Conservation (phyloP, 2,329 filamentous ascomycete genomes). For the Neofusicoccum laricinum region DNA sequence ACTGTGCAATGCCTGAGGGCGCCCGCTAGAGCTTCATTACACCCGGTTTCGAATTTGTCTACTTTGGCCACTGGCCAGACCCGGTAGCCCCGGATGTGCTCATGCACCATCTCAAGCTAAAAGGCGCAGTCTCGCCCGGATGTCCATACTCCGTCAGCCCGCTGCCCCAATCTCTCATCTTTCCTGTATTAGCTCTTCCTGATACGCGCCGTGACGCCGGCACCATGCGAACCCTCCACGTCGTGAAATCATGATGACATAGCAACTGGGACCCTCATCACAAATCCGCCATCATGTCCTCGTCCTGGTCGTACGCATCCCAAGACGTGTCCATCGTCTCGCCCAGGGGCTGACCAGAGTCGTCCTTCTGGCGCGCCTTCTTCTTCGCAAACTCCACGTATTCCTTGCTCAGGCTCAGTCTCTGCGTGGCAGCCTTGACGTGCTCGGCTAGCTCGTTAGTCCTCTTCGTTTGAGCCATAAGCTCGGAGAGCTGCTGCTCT, state of each 20-base stretch:
- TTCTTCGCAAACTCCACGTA: slow-evolving; percentile 55
- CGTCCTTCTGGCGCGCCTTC: slow-evolving; percentile 42
- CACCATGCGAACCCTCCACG: neutral
- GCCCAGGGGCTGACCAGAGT: slow-evolving; percentile 25
- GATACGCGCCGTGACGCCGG: slow-evolving; percentile 4
- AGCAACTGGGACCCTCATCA: slow-evolving; percentile 20
- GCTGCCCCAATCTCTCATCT: neutral
- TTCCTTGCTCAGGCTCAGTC: slow-evolving; percentile 57
- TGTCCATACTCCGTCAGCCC: neutral
- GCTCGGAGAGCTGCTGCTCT: slow-evolving; percentile 40
- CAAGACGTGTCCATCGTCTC: slow-evolving; percentile 38
- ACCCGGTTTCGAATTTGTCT: neutral
- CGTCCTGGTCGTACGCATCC: slow-evolving; percentile 34
- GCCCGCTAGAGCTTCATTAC: neutral
- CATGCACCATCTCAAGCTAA: neutral
- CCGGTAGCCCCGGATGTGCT: neutral
- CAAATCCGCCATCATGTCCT: slow-evolving; percentile 40
- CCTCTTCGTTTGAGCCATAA: slow-evolving; percentile 50
- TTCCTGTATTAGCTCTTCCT: neutral
- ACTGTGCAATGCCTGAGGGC: neutral
- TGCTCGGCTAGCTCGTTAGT: slow-evolving; percentile 51
- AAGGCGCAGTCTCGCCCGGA: neutral
- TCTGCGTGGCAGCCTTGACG: slow-evolving; percentile 54
- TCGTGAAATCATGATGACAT: slow-evolving; percentile 6
- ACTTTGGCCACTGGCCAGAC: neutral